Evolutionary conservation across 805 yeast genomes (phyloP).

Genomic region (Candida parachauliodes): DNA sequence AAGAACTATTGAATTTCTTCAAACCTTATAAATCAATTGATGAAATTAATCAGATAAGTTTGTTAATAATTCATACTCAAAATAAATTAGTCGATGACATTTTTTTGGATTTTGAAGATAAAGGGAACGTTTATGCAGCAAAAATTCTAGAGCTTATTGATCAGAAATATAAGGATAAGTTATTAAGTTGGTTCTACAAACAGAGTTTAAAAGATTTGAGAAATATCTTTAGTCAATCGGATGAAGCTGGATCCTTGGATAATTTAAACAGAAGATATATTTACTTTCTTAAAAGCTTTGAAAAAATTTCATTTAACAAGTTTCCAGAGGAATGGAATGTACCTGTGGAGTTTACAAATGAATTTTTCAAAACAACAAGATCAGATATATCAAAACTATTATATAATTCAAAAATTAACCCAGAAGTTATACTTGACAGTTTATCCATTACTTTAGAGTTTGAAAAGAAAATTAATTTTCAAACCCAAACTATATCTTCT

Average conservation of each 20-base stretch:
- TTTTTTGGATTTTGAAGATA: conserved; percentile 65
- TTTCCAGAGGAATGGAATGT: conserved; percentile 79
- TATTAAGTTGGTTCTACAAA: conserved; percentile 71
- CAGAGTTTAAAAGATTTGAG: conserved; percentile 69
- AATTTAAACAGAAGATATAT: conserved; percentile 78
- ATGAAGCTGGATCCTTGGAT: conserved; percentile 94
- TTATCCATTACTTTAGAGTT: conserved; percentile 79
- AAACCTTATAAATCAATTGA: conserved; percentile 79
- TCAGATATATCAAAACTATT: conserved; percentile 48
- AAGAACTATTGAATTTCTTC: conserved; percentile 69
- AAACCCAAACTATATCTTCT: conserved; percentile 44
- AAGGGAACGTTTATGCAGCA: conserved; percentile 56
- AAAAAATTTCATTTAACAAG: conserved; percentile 47
- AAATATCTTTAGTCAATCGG: conserved; percentile 69
- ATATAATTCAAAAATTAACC: conserved; percentile 44
- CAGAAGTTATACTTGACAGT: conserved; percentile 63
- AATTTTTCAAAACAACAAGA: conserved; percentile 66
- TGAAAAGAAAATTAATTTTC: conserved; percentile 56
- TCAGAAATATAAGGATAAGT: conserved; percentile 49
- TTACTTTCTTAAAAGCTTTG: conserved; percentile 70
- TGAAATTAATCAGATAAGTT: conserved; percentile 66
- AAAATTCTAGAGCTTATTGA: conserved; percentile 66
- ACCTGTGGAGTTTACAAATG: conserved; percentile 52
- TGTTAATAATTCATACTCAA: conserved; percentile 57
- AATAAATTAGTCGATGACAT: conserved; percentile 63